A percentile compares a stretch with the other conserved stretches of the same genome.
Evolutionary conservation across 805 yeast species (phyloP).

Genomic region (Ogataea thermomethanolica): DNA sequence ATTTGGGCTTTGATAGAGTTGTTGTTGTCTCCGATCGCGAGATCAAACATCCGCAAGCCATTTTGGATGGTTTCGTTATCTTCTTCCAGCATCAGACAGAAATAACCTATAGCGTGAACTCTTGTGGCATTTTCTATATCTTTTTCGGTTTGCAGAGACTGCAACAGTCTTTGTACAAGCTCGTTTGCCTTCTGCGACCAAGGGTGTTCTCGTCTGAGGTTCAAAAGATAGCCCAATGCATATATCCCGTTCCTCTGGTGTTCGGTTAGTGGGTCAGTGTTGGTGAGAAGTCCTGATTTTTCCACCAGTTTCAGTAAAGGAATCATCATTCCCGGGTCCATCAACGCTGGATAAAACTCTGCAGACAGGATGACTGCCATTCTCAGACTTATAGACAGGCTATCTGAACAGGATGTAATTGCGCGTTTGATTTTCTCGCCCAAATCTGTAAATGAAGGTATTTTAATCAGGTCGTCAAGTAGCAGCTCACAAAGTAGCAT

Average conservation of each 20-base stretch:
- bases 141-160: constrained; percentile 7
- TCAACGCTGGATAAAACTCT: constrained; percentile 1
- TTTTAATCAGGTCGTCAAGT: neutral
- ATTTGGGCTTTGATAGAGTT: constrained; percentile 13
- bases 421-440: too few species aligned
- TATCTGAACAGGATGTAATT: neutral
- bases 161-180: constrained; percentile 3
- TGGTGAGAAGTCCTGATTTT: constrained; percentile 10
- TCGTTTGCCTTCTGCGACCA: neutral
- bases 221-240: constrained; percentile 21
- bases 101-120: constrained; percentile 27
- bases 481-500: constrained; percentile 1
- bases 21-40: constrained; percentile 7
- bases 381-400: constrained; percentile 1
- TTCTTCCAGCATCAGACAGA: constrained; percentile 20
- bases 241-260: constrained; percentile 16
- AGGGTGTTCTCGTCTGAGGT: constrained; percentile 5
- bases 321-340: constrained; percentile 5
- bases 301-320: constrained; percentile 13
- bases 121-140: constrained; percentile 9
- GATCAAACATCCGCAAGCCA: constrained; percentile 15
- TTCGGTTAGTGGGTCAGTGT: neutral
- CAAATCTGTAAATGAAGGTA: too few species aligned
- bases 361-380: constrained; percentile 17
- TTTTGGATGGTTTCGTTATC: constrained; percentile 2